Evolutionary conservation across 306 rosid species (phyloP).

Genomic region (Casuarina cunninghamiana): DNA sequence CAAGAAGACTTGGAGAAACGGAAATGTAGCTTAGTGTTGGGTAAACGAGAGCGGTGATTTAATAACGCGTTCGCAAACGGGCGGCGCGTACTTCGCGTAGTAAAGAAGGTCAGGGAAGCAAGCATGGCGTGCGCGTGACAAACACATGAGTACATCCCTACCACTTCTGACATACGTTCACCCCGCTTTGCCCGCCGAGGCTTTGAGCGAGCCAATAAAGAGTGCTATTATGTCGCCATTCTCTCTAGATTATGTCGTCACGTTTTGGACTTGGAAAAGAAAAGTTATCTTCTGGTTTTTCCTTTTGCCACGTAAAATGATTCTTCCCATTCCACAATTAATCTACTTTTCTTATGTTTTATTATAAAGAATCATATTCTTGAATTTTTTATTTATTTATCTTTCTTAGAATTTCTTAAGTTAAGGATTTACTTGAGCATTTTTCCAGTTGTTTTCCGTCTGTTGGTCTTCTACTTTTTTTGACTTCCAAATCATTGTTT

Average conservation of each 20-base stretch:
- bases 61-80: not conserved
- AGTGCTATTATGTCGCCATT: slow-evolving; percentile 23
- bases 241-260: slow-evolving; percentile 23
- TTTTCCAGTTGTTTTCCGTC: too few relatives aligned
- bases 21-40: slow-evolving; percentile 10
- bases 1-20: slow-evolving; percentile 14
- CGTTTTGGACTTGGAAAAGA: not conserved
- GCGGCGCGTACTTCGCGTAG: not conserved
- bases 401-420: too few relatives aligned
- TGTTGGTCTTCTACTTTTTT: not conserved
- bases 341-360: too few relatives aligned
- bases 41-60: not conserved
- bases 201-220: not conserved
- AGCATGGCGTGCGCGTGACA: slow-evolving; percentile 23
- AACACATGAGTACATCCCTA: slow-evolving; percentile 38
- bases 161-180: not conserved
- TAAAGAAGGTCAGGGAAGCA: not conserved
- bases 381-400: not conserved
- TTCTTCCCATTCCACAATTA: too few relatives aligned
- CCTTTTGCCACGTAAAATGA: too few relatives aligned
- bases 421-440: too few relatives aligned
- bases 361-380: too few relatives aligned
- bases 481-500: not conserved
- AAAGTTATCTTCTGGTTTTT: too few relatives aligned
- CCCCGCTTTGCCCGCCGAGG: not conserved